Base-by-base conservation (phyloP, 2,329 filamentous ascomycete genomes). In the Monilinia vaccinii-corymbosi region DNA sequence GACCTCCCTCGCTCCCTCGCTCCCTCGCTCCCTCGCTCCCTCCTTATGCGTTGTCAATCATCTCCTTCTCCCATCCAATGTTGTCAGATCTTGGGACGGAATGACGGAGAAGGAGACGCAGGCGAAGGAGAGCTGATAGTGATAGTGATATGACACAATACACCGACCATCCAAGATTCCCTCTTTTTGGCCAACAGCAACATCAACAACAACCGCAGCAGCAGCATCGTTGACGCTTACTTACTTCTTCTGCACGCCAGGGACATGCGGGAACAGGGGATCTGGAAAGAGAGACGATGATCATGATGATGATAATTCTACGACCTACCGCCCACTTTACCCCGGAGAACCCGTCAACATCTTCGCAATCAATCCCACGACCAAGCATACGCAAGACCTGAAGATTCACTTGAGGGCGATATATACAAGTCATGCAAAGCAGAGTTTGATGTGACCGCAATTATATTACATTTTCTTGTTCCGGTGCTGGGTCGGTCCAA, bases 1-100 rank as follows among this genome's bases (percentile, higher is more conserved):
- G n/a, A n/a, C n/a, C n/a, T n/a, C n/a, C n/a, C n/a, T n/a, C n/a
- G n/a, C n/a, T n/a, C n/a, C n/a, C n/a, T n/a, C n/a, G n/a, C n/a
- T n/a, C n/a, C n/a, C n/a, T n/a, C n/a, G n/a, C n/a, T n/a, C n/a
- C n/a, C n/a, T n/a, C n/a, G 16, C 38, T 28, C 21, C 42, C 45
- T 55, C 57, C 55, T 48, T 25, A 59, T 59, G 57, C 57, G 57
- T 59, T 59, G 57, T 59, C 57, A 59, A 45, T 47, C n/a, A 11
- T 34, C 32, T 34, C 10, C 10, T 59, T 59, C 57, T 40, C 38
- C 40, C 49, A 38, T 36, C 28, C 25, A 18, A 32, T 36, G 28
- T 42, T 16, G 38, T 53, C 48, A 31, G 21, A 58, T 46, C n/a
- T n/a, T 46, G 40, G 42, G 38, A 55, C 49, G 57, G 36, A 58